Evolutionary conservation across 768 basidiomycete species (phyloP).

Genomic region (Xanthoconium stramineum): DNA sequence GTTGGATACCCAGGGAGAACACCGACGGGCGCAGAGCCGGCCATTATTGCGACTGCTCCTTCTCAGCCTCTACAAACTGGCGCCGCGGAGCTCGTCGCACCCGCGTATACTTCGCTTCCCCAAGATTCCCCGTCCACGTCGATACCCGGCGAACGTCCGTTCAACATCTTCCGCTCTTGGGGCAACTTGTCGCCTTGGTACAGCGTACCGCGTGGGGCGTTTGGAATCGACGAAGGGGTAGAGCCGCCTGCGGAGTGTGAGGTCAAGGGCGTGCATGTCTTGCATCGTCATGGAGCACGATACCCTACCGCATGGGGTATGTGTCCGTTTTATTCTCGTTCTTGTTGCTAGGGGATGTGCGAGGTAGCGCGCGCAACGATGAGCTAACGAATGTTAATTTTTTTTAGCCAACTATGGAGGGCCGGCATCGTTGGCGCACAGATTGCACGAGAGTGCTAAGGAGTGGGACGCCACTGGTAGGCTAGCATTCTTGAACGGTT

Average conservation of each 20-base stretch:
- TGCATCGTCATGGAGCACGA: slow-evolving; percentile 82
- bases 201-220: slow-evolving; percentile 59
- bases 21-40: slow-evolving; percentile 77
- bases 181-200: slow-evolving; percentile 88
- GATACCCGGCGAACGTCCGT: slow-evolving; percentile 34
- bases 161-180: slow-evolving; percentile 75
- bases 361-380: background rate
- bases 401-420: slow-evolving; percentile 57
- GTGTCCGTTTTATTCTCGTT: slow-evolving; percentile 19
- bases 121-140: slow-evolving; percentile 6
- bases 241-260: slow-evolving; percentile 67
- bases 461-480: slow-evolving; percentile 64
- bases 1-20: slow-evolving; percentile 78
- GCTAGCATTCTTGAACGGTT: slow-evolving; percentile 76
- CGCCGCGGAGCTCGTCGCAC: slow-evolving; percentile 60
- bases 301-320: slow-evolving; percentile 65
- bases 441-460: slow-evolving; percentile 51
- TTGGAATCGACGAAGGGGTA: slow-evolving; percentile 71
- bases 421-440: slow-evolving; percentile 52
- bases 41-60: slow-evolving; percentile 68
- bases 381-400: background rate
- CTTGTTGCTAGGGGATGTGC: background rate
- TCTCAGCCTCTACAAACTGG: slow-evolving; percentile 76
- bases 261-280: slow-evolving; percentile 70
- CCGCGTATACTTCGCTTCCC: slow-evolving; percentile 31